A percentile compares a stretch with the other conserved stretches of the same genome.
These are phyloP conservation scores for Serendipita vermifera DNA, from an alignment of 768 basidiomycete species.

Conservation along the genomic window DNA sequence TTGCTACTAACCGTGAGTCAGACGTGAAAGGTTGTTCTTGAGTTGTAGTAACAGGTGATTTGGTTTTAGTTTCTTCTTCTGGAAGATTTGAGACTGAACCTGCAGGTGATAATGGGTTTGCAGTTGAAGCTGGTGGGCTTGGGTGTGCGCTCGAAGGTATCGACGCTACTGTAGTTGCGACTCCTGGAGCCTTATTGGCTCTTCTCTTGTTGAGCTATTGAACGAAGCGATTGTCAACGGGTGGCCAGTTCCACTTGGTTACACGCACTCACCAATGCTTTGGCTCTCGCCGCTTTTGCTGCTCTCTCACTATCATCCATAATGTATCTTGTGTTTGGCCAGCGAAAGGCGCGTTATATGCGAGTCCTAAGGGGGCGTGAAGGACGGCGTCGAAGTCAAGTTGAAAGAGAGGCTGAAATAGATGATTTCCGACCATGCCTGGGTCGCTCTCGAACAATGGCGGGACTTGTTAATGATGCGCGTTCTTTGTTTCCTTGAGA, in stretches of 20 bases:
- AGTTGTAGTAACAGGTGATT: neutral
- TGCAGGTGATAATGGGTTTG: neutral
- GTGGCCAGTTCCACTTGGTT: neutral
- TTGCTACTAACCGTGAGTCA: neutral
- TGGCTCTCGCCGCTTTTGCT: conserved; percentile 69
- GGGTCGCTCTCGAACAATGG: no score
- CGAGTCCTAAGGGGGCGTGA: no score
- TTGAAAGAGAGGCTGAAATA: no score
- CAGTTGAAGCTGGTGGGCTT: neutral
- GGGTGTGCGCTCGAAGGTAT: neutral
- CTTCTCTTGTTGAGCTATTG: neutral
- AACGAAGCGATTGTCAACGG: neutral
- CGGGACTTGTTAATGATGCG: no score
- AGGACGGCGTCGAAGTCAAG: no score
- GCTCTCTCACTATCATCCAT: conserved; percentile 62
- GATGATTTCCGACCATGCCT: no score
- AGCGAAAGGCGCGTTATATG: no score
- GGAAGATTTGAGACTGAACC: neutral
- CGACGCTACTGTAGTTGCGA: neutral
- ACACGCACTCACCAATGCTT: conserved; percentile 50
- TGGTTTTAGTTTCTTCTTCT: conserved; percentile 12
- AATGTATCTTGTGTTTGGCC: no score
- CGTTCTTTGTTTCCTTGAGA: no score
- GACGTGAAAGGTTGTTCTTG: neutral
- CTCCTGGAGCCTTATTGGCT: neutral